Conservation (phyloP, 106 monocot genomes). For the Phalaenopsis aphrodite region DNA sequence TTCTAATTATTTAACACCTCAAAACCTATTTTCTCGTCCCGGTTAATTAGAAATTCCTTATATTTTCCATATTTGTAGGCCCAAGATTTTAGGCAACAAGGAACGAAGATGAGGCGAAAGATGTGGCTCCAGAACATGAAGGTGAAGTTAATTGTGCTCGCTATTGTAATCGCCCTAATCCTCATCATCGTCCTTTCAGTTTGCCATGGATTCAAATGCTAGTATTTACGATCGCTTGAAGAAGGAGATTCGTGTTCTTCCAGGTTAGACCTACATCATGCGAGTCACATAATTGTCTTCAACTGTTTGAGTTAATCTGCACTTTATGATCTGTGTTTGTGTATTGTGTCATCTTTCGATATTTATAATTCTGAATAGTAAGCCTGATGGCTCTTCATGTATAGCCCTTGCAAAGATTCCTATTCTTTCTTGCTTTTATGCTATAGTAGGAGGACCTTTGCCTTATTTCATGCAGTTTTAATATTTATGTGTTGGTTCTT, state of each 20-base stretch:
- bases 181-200: slow-evolving; percentile 54
- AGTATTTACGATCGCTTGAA: background rate
- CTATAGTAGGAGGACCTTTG: background rate
- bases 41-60: background rate
- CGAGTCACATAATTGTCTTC: background rate
- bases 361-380: background rate
- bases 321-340: background rate
- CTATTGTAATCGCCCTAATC: slow-evolving; percentile 51
- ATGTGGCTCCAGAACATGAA: slow-evolving; percentile 74
- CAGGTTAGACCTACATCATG: background rate
- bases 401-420: background rate
- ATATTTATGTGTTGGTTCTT: background rate
- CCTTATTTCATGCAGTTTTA: background rate
- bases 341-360: background rate
- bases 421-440: slow-evolving; percentile 1
- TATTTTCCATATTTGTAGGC: slow-evolving; percentile 21
- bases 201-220: slow-evolving; percentile 64
- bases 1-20: no score
- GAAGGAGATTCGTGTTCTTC: background rate
- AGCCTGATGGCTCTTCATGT: background rate
- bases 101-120: slow-evolving; percentile 51
- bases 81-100: slow-evolving; percentile 58
- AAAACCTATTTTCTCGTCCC: background rate
- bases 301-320: no score
- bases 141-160: slow-evolving; percentile 56